Evolutionary conservation across 169 alveolate species (phyloP).

Genomic region (Plasmodium ovale): DNA sequence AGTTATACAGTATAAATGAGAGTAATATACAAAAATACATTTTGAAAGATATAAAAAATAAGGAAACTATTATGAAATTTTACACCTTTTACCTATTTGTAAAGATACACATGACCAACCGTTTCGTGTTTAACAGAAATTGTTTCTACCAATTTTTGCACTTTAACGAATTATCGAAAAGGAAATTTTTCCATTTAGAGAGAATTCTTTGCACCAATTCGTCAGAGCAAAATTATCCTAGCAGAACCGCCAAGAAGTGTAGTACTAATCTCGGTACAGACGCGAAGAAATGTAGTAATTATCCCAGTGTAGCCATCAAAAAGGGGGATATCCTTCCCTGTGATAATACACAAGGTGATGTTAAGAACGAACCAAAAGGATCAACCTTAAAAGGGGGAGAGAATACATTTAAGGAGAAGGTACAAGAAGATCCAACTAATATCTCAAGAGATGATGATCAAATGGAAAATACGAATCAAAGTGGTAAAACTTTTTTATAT

Average conservation of each 20-base stretch:
- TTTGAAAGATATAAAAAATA: constrained; percentile 9
- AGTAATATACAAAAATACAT: constrained; percentile 21
- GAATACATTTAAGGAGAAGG: too few relatives aligned
- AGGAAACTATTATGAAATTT: constrained; percentile 59
- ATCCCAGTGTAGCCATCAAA: too few relatives aligned
- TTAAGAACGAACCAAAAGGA: too few relatives aligned
- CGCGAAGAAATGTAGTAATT: too few relatives aligned
- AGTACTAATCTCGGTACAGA: too few relatives aligned
- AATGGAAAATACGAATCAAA: neutral
- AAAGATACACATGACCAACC: constrained; percentile 11
- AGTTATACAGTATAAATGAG: constrained; percentile 23
- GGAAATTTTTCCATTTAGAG: constrained; percentile 35
- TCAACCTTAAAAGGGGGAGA: too few relatives aligned
- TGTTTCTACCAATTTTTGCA: constrained; percentile 21
- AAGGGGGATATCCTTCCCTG: too few relatives aligned
- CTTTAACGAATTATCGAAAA: constrained; percentile 11
- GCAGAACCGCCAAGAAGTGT: too few relatives aligned
- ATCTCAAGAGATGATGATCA: too few relatives aligned
- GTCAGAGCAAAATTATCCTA: too few relatives aligned
- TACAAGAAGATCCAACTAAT: too few relatives aligned
- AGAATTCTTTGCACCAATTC: constrained; percentile 10
- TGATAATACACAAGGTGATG: too few relatives aligned
- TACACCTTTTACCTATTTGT: constrained; percentile 64
- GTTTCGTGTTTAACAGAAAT: constrained; percentile 15
- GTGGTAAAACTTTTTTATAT: neutral